Base-by-base conservation (phyloP, 225 moss, liverwort and hornwort species). In the Polytrichum commune region DNA sequence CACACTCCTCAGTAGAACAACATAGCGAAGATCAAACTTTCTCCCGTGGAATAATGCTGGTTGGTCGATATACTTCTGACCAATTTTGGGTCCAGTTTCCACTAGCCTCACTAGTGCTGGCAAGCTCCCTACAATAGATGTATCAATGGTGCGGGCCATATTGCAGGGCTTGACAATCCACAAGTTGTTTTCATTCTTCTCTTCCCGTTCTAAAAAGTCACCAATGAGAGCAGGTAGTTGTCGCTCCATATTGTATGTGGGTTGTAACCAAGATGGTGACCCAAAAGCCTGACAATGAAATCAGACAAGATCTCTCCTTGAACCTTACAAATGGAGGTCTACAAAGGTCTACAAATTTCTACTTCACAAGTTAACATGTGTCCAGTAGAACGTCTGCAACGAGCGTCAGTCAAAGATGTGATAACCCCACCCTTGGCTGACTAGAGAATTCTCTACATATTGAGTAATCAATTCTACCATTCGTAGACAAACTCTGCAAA, bases 81-180 rank as follows among this genome's bases (percentile, higher is more conserved):
- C 82, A 63, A 98, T 95, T 81, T 98, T 98, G 26, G 95, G 97
- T 22, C 97, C 97, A 30, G 97, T 98, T 82, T 98, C 97, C 18
- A 98, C 94, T 69, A 98, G 79, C 68, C 97, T 95, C 56, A 91
- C 83, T 54, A 98, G 87, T 56, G 88, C 92, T 78, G 89, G 82
- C 81, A 98, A 78, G 81, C 67, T 86, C 55, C 74, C 84, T 54
- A 92, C 91, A 78, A 98, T 92, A 18, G 92, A 87, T 7, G 97
- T 98, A 54, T 98, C 97, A 71, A 98, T 95, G 64, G 95, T 98
- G 16, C 97, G 91, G 69, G 97, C 97, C 97, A 98, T 95, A 63
- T 98, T 98, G 95, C 97, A 98, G 55, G 97, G 97, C 75, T 98
- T 98, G 69, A 95, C 95, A 71, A 98, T 98, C 97, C 97, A 98